Evolutionary conservation across 1,284 basidiomycete species (phyloP), one percentile per base, ranked within the genome.

Genomic region (Cutaneotrichosporon spelunceum): DNA sequence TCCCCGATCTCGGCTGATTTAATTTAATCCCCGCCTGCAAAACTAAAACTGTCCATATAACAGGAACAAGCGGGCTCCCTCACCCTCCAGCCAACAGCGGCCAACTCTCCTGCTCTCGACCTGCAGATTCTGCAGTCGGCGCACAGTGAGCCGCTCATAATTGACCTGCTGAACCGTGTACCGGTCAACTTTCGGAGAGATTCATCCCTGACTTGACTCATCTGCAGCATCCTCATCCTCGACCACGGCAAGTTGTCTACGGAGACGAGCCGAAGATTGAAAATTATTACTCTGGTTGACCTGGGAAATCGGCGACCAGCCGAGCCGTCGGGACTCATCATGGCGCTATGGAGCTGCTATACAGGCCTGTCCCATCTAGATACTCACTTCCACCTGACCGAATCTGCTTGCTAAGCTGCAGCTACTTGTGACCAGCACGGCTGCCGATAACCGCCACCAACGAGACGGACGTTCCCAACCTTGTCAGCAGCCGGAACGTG

Each of bases 201-300:
- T n/a, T 4, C 19, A 16, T n/a, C 19, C 39, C 39, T 42, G 16
- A n/a, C 19, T 42, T 42, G 4, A 19, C 16, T n/a, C 39, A 42
- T n/a, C n/a, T 42, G 39, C 5, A 19, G 16, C 19, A 3, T 19
- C 19, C 39, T n/a, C 39, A 16, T 19, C 19, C 16, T 19, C 39
- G 16, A 42, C 39, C 7, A 8, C 39, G 19, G 19, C 19, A 4
- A 21, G 4, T 7, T 2, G 39, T 19, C 39, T 19, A 42, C 52
- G 52, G 52, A 13, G 52, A 10, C 30, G 21, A 3, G 29, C 52
- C 52, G 52, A 53, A 33, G 52, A 23, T 36, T 53, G 50, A 53
- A 53, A 53, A 33, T 30, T 53, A 21, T 27, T 34, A 29, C 14
- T 8, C 48, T 19, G 48, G 8, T 50, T 29, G 13, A 50, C 26